Percentiles rank a stretch among this genome's conserved stretches.
phyloP scores from a whole-genome alignment of 1,284 basidiomycete species.

The Gymnopus androsaceus region DNA sequence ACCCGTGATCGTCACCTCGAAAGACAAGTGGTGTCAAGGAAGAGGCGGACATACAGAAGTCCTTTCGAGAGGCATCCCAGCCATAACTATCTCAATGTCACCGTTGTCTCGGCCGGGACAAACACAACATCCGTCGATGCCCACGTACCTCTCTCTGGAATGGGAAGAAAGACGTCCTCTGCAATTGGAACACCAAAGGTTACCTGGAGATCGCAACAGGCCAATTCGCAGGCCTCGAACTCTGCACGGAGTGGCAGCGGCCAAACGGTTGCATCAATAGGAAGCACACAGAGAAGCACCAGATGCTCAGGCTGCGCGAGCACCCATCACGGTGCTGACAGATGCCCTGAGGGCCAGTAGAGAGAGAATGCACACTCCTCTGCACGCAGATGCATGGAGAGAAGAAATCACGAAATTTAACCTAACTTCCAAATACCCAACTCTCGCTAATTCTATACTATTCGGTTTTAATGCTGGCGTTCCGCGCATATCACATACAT shows the following conservation, averaged over 20 bases:
- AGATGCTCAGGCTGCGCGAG: constrained; percentile 6
- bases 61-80: not conserved
- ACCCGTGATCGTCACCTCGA: not conserved
- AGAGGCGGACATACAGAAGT: not conserved
- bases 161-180: not conserved
- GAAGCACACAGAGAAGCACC: constrained; percentile 3
- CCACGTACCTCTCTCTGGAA: constrained; percentile 10
- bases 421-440: constrained; percentile 10
- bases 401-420: not conserved
- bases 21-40: not conserved
- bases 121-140: constrained; percentile 22
- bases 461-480: constrained; percentile 12
- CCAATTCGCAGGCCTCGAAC: not conserved
- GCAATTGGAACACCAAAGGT: constrained; percentile 3
- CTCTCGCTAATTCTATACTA: constrained; percentile 3
- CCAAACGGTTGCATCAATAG: constrained; percentile 18
- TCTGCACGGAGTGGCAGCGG: constrained; percentile 1
- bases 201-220: constrained; percentile 14
- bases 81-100: not conserved
- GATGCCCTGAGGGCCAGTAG: constrained; percentile 5
- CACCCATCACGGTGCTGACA: constrained; percentile 13
- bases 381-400: constrained; percentile 9
- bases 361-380: constrained; percentile 1
- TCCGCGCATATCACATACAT: constrained; percentile 14
- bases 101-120: constrained; percentile 25